These are phyloP conservation scores for Eleusine indica DNA, from an alignment of 176 grass and related monocot species.

Conservation along the genomic window DNA sequence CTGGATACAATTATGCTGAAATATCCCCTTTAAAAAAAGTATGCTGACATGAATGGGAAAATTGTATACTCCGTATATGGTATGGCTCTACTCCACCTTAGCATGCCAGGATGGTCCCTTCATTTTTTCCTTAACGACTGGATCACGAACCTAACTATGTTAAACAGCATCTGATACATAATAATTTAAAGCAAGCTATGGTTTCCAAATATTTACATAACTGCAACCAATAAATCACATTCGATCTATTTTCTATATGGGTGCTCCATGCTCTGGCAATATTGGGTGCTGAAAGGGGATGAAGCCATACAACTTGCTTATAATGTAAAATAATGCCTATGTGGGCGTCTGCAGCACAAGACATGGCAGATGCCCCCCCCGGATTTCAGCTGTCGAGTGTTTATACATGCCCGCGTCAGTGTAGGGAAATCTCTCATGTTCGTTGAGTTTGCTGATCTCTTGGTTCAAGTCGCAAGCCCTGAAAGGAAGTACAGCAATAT, in stretches of 20 bases:
- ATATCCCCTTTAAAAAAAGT: too few relatives aligned
- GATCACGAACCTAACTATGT: too few relatives aligned
- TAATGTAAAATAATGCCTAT: neutral
- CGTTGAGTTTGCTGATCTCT: neutral
- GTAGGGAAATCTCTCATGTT: neutral
- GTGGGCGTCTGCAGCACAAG: neutral
- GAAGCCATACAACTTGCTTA: neutral
- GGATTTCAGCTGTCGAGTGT: neutral
- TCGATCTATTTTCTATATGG: neutral
- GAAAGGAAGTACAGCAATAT: neutral
- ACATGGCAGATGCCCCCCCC: neutral
- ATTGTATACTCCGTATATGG: too few relatives aligned
- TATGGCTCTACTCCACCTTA: too few relatives aligned
- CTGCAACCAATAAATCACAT: neutral
- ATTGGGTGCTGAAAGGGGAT: neutral
- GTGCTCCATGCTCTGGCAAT: neutral
- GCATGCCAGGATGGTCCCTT: too few relatives aligned
- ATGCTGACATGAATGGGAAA: too few relatives aligned
- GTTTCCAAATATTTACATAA: too few relatives aligned
- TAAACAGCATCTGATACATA: too few relatives aligned
- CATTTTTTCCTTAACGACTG: too few relatives aligned
- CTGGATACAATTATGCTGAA: too few relatives aligned
- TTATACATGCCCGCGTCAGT: neutral
- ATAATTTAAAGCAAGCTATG: neutral
- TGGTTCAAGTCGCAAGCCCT: slow-evolving; percentile 5